Evolutionary conservation across 148 eudicot species (phyloP).

Genomic region (Heliosperma pusillum): DNA sequence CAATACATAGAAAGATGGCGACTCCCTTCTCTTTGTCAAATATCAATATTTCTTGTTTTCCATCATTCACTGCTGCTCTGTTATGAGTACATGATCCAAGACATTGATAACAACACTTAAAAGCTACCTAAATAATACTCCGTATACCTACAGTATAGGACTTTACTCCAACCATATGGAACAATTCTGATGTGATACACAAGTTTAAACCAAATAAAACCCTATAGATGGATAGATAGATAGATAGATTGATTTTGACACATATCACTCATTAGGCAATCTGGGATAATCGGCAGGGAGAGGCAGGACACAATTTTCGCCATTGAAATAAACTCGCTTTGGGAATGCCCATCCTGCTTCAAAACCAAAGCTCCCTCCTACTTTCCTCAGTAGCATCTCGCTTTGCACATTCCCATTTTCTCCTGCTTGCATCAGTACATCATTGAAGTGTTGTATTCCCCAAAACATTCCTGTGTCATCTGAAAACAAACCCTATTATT

Average conservation of each 20-base stretch:
- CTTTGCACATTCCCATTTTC: slow-evolving; percentile 61
- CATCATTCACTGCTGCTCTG: too few species aligned
- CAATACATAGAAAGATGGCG: too few species aligned
- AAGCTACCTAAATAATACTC: too few species aligned
- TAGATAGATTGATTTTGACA: too few species aligned
- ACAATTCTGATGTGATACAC: not conserved
- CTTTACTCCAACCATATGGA: too few species aligned
- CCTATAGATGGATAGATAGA: too few species aligned
- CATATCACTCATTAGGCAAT: slow-evolving; percentile 49
- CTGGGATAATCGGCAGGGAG: slow-evolving; percentile 64
- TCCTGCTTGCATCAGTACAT: slow-evolving; percentile 72
- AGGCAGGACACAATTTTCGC: slow-evolving; percentile 88
- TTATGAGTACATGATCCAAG: too few species aligned
- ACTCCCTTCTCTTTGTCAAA: too few species aligned
- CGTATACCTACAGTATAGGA: too few species aligned
- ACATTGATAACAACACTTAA: too few species aligned
- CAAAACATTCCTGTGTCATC: slow-evolving; percentile 86
- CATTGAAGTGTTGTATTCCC: slow-evolving; percentile 72
- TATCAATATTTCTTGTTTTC: too few species aligned
- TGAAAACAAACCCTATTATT: too few species aligned
- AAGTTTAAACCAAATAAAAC: not conserved
- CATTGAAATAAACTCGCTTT: slow-evolving; percentile 70
- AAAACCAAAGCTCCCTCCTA: slow-evolving; percentile 52
- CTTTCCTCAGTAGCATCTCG: slow-evolving; percentile 67
- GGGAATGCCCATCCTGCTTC: slow-evolving; percentile 88